Evolutionary conservation across 2,329 filamentous ascomycete species (phyloP).

Genomic region (Calcarisporium arbuscula): DNA sequence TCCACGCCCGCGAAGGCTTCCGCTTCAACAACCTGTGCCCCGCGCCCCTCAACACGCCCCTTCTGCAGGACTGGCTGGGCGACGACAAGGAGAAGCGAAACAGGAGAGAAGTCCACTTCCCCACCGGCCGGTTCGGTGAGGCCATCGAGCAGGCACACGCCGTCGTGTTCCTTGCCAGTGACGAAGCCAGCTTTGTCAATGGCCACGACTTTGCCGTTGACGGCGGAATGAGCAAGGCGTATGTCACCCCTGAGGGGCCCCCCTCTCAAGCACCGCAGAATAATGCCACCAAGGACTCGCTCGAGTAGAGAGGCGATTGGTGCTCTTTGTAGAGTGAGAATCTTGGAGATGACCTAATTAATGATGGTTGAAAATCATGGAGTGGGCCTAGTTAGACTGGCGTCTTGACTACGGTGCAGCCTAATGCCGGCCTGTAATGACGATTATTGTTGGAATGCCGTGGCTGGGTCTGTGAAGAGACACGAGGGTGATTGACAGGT

Average conservation of each 20-base stretch:
- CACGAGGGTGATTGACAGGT: too few species aligned
- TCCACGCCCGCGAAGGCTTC: slow-evolving; percentile 82
- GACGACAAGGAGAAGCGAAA: slow-evolving; percentile 76
- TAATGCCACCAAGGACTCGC: slow-evolving; percentile 47
- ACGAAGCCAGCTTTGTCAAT: slow-evolving; percentile 86
- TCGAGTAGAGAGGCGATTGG: slow-evolving; percentile 22
- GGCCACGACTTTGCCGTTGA: slow-evolving; percentile 92
- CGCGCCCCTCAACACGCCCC: slow-evolving; percentile 83
- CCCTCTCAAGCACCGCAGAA: slow-evolving; percentile 49
- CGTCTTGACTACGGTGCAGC: too few species aligned
- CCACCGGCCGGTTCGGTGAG: slow-evolving; percentile 81
- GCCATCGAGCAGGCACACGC: slow-evolving; percentile 90
- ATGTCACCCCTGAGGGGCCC: slow-evolving; percentile 63
- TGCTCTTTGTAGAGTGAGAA: background rate
- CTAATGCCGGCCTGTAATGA: too few species aligned
- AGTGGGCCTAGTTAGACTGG: too few species aligned
- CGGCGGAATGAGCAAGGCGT: slow-evolving; percentile 91
- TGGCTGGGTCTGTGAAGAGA: too few species aligned
- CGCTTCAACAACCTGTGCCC: slow-evolving; percentile 89
- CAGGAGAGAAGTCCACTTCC: slow-evolving; percentile 85
- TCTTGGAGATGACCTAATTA: too few species aligned
- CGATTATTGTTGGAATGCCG: too few species aligned
- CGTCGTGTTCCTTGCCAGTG: slow-evolving; percentile 79
- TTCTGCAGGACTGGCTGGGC: slow-evolving; percentile 89
- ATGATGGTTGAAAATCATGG: too few species aligned